Evolutionary conservation across 805 yeast genomes (phyloP).

Genomic region (Yamadazyma takamatsuzukensis): DNA sequence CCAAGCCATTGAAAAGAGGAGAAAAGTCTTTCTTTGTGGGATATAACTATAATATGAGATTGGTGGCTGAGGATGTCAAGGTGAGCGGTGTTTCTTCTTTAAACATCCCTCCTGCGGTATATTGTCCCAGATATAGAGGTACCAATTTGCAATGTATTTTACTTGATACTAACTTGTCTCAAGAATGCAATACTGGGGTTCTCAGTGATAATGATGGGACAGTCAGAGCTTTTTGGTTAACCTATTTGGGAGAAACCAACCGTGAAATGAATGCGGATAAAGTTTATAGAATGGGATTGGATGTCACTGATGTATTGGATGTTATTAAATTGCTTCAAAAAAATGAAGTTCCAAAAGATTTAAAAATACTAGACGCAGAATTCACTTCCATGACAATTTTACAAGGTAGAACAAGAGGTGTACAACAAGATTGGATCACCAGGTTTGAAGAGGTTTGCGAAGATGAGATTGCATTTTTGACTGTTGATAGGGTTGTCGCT

Average conservation of each 20-base stretch:
- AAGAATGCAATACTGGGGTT: constrained; percentile 77
- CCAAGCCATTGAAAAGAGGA: constrained; percentile 62
- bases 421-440: constrained; percentile 77
- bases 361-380: constrained; percentile 76
- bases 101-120: constrained; percentile 64
- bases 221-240: constrained; percentile 80
- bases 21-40: constrained; percentile 79
- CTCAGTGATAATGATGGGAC: constrained; percentile 74
- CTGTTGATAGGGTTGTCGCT: constrained; percentile 65
- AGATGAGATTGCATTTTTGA: constrained; percentile 70
- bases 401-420: constrained; percentile 83
- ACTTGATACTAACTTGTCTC: constrained; percentile 67
- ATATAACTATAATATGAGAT: constrained; percentile 63
- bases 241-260: constrained; percentile 72
- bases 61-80: constrained; percentile 69
- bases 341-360: constrained; percentile 45
- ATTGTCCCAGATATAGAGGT: constrained; percentile 79
- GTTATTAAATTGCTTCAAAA: constrained; percentile 55
- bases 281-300: constrained; percentile 71
- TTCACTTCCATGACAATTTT: constrained; percentile 63
- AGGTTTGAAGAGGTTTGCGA: constrained; percentile 58
- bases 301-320: constrained; percentile 58
- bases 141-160: constrained; percentile 76
- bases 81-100: constrained; percentile 75
- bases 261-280: constrained; percentile 52